phyloP scores from a whole-genome alignment of 148 eudicot species.

The Simmondsia chinensis region DNA sequence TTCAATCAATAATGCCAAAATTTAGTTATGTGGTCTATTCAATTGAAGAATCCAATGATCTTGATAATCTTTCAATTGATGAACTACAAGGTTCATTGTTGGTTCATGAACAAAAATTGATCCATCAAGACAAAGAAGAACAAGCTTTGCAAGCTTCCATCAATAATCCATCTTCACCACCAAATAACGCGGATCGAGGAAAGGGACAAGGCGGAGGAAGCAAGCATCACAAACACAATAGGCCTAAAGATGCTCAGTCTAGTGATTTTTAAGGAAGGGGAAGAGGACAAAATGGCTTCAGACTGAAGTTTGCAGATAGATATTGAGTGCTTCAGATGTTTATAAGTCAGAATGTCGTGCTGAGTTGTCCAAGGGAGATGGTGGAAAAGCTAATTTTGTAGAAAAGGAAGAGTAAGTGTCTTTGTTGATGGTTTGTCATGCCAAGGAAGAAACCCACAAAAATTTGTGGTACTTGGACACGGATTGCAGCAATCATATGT shows the following conservation, averaged over 20 bases:
- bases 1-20: no score
- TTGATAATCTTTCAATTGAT: constrained; percentile 7
- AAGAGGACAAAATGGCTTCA: not conserved
- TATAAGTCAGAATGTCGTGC: constrained; percentile 2
- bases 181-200: no score
- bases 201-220: not conserved
- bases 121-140: constrained; percentile 4
- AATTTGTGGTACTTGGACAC: constrained; percentile 2
- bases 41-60: constrained; percentile 7
- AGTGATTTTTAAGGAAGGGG: not conserved
- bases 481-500: no score
- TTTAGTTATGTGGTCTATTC: constrained; percentile 7
- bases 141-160: constrained; percentile 7
- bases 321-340: constrained; percentile 10
- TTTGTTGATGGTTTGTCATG: constrained; percentile 1
- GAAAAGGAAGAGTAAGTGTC: not conserved
- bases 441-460: not conserved
- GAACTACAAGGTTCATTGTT: constrained; percentile 4
- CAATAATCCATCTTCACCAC: not conserved
- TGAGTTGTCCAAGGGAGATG: not conserved
- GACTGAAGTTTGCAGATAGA: no score
- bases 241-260: not conserved
- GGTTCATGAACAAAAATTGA: constrained; percentile 6
- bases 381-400: not conserved
- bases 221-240: not conserved